Conservation (phyloP, 805 yeast species). For the Kuraishia capsulata region DNA sequence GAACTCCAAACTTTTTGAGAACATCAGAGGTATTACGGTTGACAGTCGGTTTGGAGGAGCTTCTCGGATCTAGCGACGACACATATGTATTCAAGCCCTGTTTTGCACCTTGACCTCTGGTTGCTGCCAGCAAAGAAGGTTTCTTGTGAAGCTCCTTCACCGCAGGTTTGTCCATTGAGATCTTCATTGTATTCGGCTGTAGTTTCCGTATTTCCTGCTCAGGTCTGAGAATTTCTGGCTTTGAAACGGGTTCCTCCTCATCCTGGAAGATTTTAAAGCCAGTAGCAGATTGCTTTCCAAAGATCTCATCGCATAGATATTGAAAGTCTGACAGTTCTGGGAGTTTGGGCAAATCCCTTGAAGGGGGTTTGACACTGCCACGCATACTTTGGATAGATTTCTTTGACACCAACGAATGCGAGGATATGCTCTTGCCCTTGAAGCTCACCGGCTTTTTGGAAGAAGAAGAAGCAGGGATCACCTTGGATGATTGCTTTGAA, state of each 20-base stretch:
- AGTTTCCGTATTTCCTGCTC: no score
- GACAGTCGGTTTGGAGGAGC: slow-evolving; percentile 3
- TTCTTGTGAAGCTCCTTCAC: slow-evolving; percentile 3
- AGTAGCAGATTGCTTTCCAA: background rate
- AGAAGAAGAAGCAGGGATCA: slow-evolving; percentile 37
- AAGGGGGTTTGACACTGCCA: background rate
- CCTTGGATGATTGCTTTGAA: slow-evolving; percentile 17
- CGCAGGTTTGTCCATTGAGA: no score
- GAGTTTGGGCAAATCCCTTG: background rate
- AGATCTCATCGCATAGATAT: slow-evolving; percentile 4
- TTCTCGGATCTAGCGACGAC: slow-evolving; percentile 17
- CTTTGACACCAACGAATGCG: background rate
- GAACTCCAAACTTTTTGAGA: slow-evolving; percentile 18
- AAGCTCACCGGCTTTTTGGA: slow-evolving; percentile 41
- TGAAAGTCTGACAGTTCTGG: slow-evolving; percentile 1
- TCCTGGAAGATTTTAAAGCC: slow-evolving; percentile 2
- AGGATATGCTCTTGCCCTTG: slow-evolving; percentile 11
- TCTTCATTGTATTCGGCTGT: no score
- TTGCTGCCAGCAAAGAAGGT: background rate
- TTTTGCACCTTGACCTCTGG: no score
- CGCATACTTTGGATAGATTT: background rate
- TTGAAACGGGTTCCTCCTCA: background rate
- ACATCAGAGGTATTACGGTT: slow-evolving; percentile 13
- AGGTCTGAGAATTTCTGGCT: slow-evolving; percentile 2
- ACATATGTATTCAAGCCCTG: background rate